Evolutionary conservation across 2,329 filamentous ascomycete species (phyloP), one percentile per base, ranked within the genome.

Genomic region (Graphiopsis chlorocephala): DNA sequence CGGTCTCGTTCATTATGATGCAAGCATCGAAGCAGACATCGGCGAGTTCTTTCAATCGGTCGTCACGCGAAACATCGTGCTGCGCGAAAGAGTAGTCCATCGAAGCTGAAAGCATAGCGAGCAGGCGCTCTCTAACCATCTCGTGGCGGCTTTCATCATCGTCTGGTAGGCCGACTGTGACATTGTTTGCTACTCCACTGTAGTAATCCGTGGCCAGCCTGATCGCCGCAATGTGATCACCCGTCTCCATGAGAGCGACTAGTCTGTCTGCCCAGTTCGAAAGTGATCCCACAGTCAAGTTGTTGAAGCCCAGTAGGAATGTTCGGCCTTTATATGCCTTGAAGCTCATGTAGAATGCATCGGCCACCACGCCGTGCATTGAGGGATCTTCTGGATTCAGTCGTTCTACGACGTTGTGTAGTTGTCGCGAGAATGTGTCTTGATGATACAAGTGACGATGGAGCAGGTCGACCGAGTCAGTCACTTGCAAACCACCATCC

Each of bases 281-380:
- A 35, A 99, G 79, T 4, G 90, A 91, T 1, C 95, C 95, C 56
- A 98, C 91, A 0, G 92, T 92, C 47, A 97, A 82, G 73, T 98
- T 94, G 73, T 94, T 95, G 79, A 94, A 93, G n/a, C 95, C 93
- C 10, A 99, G 83, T 4, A 98, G 80, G 73, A 99, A 99, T 38
- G 97, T 83, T 31, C 94, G 87, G 5, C 95, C 93, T 77, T 98
- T 99, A 79, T 98, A 99, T 3, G 92, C 86, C 73, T 91, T 92
- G 78, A 98, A 94, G 77, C 94, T 97, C 92, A 98, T 98, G 75
- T 94, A 94, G 72, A 97, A 99, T 0, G 93, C 95, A 81, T 99
- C 95, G 8, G 94, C 94, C 56, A 98, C 92, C 10, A 98, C 93
- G 2, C 94, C 94, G 78, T 98, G 95, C 88, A 98, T 90, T 0